Conservation (phyloP, 352 stramenopile genomes). For the Pythium rishiriense region DNA sequence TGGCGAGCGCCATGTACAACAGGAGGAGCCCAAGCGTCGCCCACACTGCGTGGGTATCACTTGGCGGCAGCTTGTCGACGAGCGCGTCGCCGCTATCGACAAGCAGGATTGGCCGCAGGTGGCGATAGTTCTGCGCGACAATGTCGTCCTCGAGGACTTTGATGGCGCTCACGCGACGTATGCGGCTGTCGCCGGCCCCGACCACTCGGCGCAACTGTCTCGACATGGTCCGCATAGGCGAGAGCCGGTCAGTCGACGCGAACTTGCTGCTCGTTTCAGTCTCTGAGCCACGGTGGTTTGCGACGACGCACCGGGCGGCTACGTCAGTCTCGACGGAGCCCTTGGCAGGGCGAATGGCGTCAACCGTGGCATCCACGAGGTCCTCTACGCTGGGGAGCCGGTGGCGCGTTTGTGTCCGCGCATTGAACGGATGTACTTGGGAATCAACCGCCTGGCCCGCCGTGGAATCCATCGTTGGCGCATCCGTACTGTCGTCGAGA, state of each 20-base stretch:
- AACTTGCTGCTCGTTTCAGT: background rate
- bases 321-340: background rate
- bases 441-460: background rate
- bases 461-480: no score
- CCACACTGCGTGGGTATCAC: background rate
- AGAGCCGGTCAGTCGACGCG: background rate
- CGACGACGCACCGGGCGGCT: no score
- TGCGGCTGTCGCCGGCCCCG: background rate
- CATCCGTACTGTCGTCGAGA: background rate
- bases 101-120: slow-evolving; percentile 1
- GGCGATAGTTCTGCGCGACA: slow-evolving; percentile 12
- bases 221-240: background rate
- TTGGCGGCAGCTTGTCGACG: background rate
- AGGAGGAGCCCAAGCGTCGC: slow-evolving; percentile 29
- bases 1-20: slow-evolving; percentile 32
- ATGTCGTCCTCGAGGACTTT: slow-evolving; percentile 7
- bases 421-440: background rate
- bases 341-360: background rate
- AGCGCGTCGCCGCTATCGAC: slow-evolving; percentile 1
- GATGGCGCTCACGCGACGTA: slow-evolving; percentile 1
- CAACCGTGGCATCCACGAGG: background rate
- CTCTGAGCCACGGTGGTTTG: background rate
- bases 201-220: background rate
- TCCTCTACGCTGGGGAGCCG: background rate
- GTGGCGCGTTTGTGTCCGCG: background rate